Percentiles rank a stretch among this genome's conserved stretches.
Evolutionary conservation across 768 basidiomycete genomes (phyloP).

Genomic region (Kwoniella dejecticola): DNA sequence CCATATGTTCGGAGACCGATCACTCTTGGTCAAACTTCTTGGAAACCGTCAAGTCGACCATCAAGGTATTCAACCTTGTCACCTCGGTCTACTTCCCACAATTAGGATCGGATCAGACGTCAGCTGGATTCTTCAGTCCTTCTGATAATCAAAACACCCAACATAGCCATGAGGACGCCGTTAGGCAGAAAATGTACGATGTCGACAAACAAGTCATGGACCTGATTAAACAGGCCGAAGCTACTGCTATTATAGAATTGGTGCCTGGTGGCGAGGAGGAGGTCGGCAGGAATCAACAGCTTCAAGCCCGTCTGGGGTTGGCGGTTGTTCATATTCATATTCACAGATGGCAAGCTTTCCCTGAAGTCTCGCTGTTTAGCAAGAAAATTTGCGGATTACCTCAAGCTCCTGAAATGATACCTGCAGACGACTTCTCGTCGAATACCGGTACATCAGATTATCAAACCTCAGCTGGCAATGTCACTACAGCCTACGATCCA

Average conservation of each 20-base stretch:
- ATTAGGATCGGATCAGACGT: neutral
- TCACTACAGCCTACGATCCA: too few species aligned
- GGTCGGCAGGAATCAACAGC: slow-evolving; percentile 52
- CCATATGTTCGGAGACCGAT: slow-evolving; percentile 43
- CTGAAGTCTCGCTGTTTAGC: slow-evolving; percentile 54
- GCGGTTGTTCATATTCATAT: slow-evolving; percentile 53
- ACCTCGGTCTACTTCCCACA: slow-evolving; percentile 44
- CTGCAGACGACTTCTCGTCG: neutral
- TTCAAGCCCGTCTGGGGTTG: slow-evolving; percentile 49
- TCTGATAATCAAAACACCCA: neutral
- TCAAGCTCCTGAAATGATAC: slow-evolving; percentile 31
- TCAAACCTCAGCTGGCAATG: neutral
- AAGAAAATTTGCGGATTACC: slow-evolving; percentile 54
- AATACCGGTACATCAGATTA: slow-evolving; percentile 1
- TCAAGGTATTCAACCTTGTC: slow-evolving; percentile 45
- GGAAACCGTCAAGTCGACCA: slow-evolving; percentile 37
- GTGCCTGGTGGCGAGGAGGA: slow-evolving; percentile 55
- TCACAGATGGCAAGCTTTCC: slow-evolving; percentile 55
- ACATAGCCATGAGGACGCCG: slow-evolving; percentile 1
- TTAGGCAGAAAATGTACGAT: slow-evolving; percentile 31
- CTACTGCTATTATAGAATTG: slow-evolving; percentile 44
- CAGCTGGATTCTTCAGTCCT: neutral
- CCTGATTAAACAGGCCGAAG: slow-evolving; percentile 48
- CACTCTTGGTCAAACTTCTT: slow-evolving; percentile 51
- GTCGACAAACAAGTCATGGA: slow-evolving; percentile 45